Base-by-base conservation (phyloP, 1,139 yeast genomes). In the Lodderomyces beijingensis region DNA sequence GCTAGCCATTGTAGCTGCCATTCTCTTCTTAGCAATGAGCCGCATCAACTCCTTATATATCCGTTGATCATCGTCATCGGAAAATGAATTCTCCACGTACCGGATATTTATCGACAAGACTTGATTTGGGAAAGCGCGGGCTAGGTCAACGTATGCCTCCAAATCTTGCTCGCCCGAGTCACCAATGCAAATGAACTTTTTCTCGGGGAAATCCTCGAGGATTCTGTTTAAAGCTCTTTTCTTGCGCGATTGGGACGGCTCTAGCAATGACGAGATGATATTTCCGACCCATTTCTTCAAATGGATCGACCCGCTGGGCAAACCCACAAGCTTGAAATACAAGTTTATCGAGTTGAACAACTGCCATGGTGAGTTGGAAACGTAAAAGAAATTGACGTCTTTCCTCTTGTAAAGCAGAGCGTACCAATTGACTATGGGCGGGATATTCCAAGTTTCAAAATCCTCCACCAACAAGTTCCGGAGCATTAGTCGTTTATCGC, bases 101-200 rank as follows among this genome's bases (percentile, higher is more conserved):
- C 98, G 65, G 28, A 93, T 84, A 53, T 79, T 88, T 5, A 93
- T 86, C 1, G 84, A 93, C 19, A 72, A 44, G 1, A 91, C 66
- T 43, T 76, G 81, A 5, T 65, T 59, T 0, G 95, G 94, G 46
- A 63, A 77, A 19, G 55, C 46, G 24, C 61, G 56, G 0, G 95
- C 87, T 24, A 87, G 59, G 25, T 82, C 83, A 4, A 77, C 71
- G 51, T 91, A 93, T 0, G 97, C 95, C 50, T 93, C 98, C 30
- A 91, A 64, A 58, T 93, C 99, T 42, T 81, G 80, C 52, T 93
- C 98, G 2, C 98, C 97, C 2, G 96, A 82, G 54, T 93, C 99
- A 14, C 99, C 99, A 16, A 91, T 71, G 36, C 95, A 65, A 14
- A 91, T 68, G 51, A 91, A 91, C 47, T 74, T 77, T 43, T 89